Evolutionary conservation across 306 rosid species (phyloP).

Genomic region (Herpetospermum pedunculosum): DNA sequence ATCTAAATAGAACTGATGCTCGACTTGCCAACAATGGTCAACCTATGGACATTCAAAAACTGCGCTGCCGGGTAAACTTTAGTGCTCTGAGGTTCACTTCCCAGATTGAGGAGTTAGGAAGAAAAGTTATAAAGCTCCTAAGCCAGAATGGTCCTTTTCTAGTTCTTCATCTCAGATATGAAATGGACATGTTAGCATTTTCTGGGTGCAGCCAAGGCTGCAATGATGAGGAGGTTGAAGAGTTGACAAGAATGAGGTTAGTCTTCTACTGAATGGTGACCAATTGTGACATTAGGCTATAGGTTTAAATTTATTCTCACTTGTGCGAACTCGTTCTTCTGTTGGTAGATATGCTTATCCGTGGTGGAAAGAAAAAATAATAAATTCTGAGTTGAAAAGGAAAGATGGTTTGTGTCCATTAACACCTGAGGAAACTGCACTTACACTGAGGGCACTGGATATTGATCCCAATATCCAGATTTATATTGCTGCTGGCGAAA

Average conservation of each 20-base stretch:
- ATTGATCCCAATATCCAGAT: constrained; percentile 84
- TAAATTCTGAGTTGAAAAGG: constrained; percentile 88
- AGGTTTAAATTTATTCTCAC: not conserved
- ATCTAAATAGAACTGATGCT: constrained; percentile 88
- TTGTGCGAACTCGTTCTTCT: constrained; percentile 15
- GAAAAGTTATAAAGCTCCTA: constrained; percentile 69
- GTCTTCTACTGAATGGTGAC: not conserved
- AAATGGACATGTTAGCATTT: constrained; percentile 99
- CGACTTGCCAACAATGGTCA: constrained; percentile 88
- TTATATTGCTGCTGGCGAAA: constrained; percentile 97
- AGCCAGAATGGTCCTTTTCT: constrained; percentile 73
- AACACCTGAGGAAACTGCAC: constrained; percentile 98
- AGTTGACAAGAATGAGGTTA: constrained; percentile 96
- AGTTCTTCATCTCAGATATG: constrained; percentile 94
- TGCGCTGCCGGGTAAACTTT: constrained; percentile 92
- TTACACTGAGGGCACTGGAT: constrained; percentile 69
- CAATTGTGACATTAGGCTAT: not conserved
- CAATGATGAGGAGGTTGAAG: constrained; percentile 81
- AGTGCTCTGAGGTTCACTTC: constrained; percentile 82
- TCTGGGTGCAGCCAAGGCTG: constrained; percentile 98
- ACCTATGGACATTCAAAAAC: constrained; percentile 76
- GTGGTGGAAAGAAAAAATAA: constrained; percentile 98
- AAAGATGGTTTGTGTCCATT: constrained; percentile 93
- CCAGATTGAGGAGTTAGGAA: constrained; percentile 91
- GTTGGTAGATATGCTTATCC: constrained; percentile 77